These are phyloP conservation scores for Cocos nucifera DNA, from an alignment of 176 grass and related monocot genomes.

Conservation along the genomic window DNA sequence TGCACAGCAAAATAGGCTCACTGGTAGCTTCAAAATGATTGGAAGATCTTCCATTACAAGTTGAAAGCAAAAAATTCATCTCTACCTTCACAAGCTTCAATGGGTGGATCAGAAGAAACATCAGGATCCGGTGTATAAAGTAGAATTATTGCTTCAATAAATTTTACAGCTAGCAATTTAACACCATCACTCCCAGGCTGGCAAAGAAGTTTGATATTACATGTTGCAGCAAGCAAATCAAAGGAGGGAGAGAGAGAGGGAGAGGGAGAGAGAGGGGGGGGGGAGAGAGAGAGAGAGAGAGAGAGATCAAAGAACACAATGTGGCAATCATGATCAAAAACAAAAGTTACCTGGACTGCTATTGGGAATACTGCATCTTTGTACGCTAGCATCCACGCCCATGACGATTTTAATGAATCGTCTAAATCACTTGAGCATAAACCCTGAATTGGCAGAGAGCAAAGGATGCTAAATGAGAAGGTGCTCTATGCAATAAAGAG, in stretches of 20 bases:
- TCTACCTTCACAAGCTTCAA: conserved; percentile 44
- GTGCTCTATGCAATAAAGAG: too few species aligned
- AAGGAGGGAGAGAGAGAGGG: background rate
- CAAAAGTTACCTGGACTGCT: conserved; percentile 44
- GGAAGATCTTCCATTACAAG: too few species aligned
- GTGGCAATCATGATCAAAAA: conserved; percentile 6
- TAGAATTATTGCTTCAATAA: conserved; percentile 78
- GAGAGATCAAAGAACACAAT: conserved; percentile 5
- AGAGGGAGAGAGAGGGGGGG: background rate
- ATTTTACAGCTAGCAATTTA: conserved; percentile 68
- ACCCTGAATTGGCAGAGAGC: conserved; percentile 31
- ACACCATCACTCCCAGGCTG: conserved; percentile 70
- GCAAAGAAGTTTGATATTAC: conserved; percentile 13
- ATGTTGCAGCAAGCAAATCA: too few species aligned
- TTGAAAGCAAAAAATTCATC: too few species aligned
- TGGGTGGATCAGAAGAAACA: conserved; percentile 66
- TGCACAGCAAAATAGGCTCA: too few species aligned
- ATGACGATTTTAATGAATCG: conserved; percentile 54
- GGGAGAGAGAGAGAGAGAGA: too few species aligned
- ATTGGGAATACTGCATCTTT: conserved; percentile 50
- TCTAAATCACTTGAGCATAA: conserved; percentile 70
- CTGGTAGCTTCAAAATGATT: too few species aligned
- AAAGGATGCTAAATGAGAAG: background rate
- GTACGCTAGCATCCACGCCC: conserved; percentile 72
- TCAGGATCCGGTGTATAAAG: conserved; percentile 75